Evolutionary conservation across 371 early-diverging fungal species (phyloP).

Genomic region (Mortierella sp.): DNA sequence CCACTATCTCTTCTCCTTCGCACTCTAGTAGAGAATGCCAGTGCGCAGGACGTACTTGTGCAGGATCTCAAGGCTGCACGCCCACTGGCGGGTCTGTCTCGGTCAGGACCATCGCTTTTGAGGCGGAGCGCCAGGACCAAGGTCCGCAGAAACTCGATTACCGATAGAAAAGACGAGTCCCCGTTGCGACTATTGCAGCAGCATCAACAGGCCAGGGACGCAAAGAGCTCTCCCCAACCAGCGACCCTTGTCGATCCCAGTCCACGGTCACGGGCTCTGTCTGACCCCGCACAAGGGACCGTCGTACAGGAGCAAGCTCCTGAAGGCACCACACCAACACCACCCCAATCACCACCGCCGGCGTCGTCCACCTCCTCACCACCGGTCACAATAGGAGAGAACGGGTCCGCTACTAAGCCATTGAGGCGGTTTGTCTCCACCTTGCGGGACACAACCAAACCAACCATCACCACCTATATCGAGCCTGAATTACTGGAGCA

Average conservation of each 20-base stretch:
- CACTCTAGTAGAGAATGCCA: too few species aligned
- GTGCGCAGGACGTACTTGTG: neutral
- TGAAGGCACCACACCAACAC: too few species aligned
- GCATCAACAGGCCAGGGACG: slow-evolving; percentile 13
- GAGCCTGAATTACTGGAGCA: slow-evolving; percentile 48
- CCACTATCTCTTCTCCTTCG: too few species aligned
- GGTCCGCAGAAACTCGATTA: slow-evolving; percentile 43
- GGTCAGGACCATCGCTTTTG: slow-evolving; percentile 35
- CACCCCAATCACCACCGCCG: neutral
- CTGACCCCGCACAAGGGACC: neutral
- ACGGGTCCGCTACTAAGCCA: slow-evolving; percentile 22
- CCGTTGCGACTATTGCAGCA: too few species aligned
- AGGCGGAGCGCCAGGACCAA: slow-evolving; percentile 48
- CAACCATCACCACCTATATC: slow-evolving; percentile 49
- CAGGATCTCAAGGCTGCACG: slow-evolving; percentile 29
- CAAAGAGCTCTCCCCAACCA: slow-evolving; percentile 29
- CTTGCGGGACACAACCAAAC: slow-evolving; percentile 40
- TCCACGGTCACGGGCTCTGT: slow-evolving; percentile 25
- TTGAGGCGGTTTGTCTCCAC: slow-evolving; percentile 46
- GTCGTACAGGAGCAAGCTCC: too few species aligned
- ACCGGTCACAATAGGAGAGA: neutral
- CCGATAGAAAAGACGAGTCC: slow-evolving; percentile 4
- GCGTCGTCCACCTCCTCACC: neutral
- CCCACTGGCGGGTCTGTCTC: slow-evolving; percentile 24
- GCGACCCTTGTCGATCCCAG: slow-evolving; percentile 46